Evolutionary conservation across 352 stramenopile species (phyloP).

Genomic region (Aphanomyces cochlioides): DNA sequence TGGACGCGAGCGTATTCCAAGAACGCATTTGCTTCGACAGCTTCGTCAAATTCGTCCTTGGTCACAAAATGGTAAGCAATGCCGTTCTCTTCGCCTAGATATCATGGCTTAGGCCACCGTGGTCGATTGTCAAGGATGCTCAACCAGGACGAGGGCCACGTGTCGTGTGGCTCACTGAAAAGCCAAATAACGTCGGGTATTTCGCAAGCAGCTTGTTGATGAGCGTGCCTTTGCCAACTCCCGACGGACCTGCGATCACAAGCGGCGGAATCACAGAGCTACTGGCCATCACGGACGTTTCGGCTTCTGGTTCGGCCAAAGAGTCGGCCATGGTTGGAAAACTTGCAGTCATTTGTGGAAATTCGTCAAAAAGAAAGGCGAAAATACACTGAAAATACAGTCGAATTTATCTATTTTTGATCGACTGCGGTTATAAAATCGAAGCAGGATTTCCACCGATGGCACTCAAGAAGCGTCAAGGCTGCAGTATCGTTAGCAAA

Average conservation of each 20-base stretch:
- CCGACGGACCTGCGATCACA: slow-evolving; percentile 88
- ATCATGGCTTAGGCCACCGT: neutral
- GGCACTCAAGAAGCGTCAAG: too few species aligned
- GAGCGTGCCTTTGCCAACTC: slow-evolving; percentile 95
- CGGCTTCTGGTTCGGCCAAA: neutral
- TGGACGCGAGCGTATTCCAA: slow-evolving; percentile 97
- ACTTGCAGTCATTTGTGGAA: too few species aligned
- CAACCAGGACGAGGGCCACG: slow-evolving; percentile 79
- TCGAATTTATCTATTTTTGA: too few species aligned
- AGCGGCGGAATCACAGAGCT: slow-evolving; percentile 43
- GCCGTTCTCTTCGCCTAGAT: slow-evolving; percentile 89
- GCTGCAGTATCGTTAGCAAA: too few species aligned
- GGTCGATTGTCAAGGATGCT: neutral
- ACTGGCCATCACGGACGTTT: neutral
- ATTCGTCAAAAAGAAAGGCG: too few species aligned
- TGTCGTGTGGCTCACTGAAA: slow-evolving; percentile 98
- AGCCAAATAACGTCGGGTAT: slow-evolving; percentile 88
- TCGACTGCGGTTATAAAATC: too few species aligned
- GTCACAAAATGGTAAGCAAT: slow-evolving; percentile 97
- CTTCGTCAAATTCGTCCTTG: slow-evolving; percentile 89
- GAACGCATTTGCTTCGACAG: slow-evolving; percentile 94
- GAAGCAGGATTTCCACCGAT: too few species aligned
- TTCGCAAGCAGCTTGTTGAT: slow-evolving; percentile 89
- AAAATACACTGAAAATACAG: too few species aligned
- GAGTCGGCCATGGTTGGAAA: neutral